These are phyloP conservation scores for Polygonum maritimum DNA, from an alignment of 148 eudicot genomes.

Conservation along the genomic window DNA sequence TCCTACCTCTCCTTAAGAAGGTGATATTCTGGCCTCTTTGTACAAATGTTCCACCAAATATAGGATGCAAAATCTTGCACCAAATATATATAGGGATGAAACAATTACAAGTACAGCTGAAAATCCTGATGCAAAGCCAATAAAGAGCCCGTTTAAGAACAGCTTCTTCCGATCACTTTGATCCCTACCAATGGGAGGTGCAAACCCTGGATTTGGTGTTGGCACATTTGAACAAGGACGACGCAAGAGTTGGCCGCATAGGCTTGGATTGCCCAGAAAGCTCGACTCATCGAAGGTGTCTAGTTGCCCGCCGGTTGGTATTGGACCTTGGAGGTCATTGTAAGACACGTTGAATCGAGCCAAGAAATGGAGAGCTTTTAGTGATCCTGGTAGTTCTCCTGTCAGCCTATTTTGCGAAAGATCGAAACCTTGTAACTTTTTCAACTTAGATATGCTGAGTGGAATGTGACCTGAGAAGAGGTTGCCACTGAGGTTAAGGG, in stretches of 20 bases:
- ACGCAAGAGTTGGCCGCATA: slow-evolving; percentile 19
- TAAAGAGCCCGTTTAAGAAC: not conserved
- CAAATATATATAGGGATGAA: not conserved
- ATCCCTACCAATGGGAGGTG: not conserved
- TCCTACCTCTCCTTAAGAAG: not conserved
- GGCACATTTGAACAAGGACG: slow-evolving; percentile 3
- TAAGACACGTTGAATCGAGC: slow-evolving; percentile 41
- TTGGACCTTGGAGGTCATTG: slow-evolving; percentile 46
- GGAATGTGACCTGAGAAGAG: slow-evolving; percentile 63
- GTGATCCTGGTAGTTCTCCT: slow-evolving; percentile 66
- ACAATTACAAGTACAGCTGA: not conserved
- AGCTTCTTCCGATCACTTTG: not conserved
- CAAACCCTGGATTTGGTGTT: not conserved
- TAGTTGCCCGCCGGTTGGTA: slow-evolving; percentile 56
- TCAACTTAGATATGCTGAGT: slow-evolving; percentile 46
- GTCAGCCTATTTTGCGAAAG: slow-evolving; percentile 54
- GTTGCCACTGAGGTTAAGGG: slow-evolving; percentile 48
- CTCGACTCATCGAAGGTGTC: slow-evolving; percentile 26
- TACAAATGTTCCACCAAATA: not conserved
- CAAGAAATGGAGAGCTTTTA: slow-evolving; percentile 40
- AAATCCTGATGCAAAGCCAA: not conserved
- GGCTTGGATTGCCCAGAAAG: slow-evolving; percentile 25
- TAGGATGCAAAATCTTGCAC: not conserved
- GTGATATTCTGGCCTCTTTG: not conserved
- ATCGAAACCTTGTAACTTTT: slow-evolving; percentile 49